Evolutionary conservation across 768 basidiomycete genomes (phyloP).

Genomic region (Naganishia antarctica): DNA sequence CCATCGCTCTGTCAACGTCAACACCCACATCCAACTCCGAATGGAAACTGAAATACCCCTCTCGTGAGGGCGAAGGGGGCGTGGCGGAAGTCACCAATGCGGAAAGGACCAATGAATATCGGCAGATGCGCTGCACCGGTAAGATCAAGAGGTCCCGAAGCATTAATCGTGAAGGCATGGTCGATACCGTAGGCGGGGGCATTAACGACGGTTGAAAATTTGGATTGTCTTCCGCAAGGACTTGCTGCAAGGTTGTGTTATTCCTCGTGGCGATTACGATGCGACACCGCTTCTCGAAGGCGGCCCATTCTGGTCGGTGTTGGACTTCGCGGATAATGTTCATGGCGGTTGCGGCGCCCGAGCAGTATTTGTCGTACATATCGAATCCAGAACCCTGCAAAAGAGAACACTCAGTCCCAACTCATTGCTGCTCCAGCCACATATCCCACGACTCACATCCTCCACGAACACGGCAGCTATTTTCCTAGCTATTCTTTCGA

Average conservation of each 20-base stretch:
- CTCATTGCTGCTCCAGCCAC: slow-evolving; percentile 38
- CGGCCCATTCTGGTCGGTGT: slow-evolving; percentile 72
- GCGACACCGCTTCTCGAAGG: slow-evolving; percentile 74
- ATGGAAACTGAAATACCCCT: slow-evolving; percentile 14
- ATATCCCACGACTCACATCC: slow-evolving; percentile 39
- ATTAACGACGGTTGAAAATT: slow-evolving; percentile 15
- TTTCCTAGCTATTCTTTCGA: slow-evolving; percentile 39
- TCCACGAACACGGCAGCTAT: slow-evolving; percentile 46
- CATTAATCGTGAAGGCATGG: slow-evolving; percentile 44
- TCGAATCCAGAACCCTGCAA: slow-evolving; percentile 66
- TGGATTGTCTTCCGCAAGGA: slow-evolving; percentile 32
- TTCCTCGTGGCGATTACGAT: slow-evolving; percentile 50
- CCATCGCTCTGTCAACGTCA: slow-evolving; percentile 50
- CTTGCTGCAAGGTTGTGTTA: slow-evolving; percentile 43
- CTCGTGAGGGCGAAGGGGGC: slow-evolving; percentile 18
- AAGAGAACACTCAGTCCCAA: background rate
- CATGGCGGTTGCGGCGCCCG: slow-evolving; percentile 75
- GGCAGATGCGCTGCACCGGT: slow-evolving; percentile 93
- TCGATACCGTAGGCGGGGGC: slow-evolving; percentile 17
- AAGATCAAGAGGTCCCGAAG: slow-evolving; percentile 86
- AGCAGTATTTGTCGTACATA: slow-evolving; percentile 79
- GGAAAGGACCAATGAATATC: slow-evolving; percentile 83
- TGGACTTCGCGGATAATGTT: slow-evolving; percentile 66
- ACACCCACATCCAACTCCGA: slow-evolving; percentile 38
- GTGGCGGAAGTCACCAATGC: slow-evolving; percentile 46